phyloP scores from a whole-genome alignment of 2,329 filamentous ascomycete species.

The Aspergillus hortae region DNA sequence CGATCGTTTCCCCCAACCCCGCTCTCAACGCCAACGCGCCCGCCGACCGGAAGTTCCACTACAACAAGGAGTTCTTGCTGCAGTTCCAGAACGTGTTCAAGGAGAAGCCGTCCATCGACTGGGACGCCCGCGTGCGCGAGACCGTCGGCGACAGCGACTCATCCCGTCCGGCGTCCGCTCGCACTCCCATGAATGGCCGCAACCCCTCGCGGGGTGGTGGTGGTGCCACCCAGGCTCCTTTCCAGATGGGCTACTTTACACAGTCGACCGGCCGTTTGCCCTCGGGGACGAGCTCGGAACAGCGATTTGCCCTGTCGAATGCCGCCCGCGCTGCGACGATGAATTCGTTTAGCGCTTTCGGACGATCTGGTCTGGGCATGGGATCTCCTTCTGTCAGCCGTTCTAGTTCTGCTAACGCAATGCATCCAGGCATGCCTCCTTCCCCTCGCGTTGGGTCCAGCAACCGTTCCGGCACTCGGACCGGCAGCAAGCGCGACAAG shows the following conservation, averaged over 20 bases:
- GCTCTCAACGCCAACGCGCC: slow-evolving; percentile 75
- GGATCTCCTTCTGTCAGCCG: slow-evolving; percentile 62
- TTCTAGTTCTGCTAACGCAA: slow-evolving; percentile 51
- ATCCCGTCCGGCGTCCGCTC: slow-evolving; percentile 58
- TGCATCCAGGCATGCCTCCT: slow-evolving; percentile 59
- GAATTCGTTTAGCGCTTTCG: slow-evolving; percentile 58
- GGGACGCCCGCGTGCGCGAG: slow-evolving; percentile 83
- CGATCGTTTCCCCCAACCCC: slow-evolving; percentile 85
- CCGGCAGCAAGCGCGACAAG: slow-evolving; percentile 52
- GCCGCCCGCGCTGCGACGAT: slow-evolving; percentile 45
- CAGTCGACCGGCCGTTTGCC: slow-evolving; percentile 55
- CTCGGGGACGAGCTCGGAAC: slow-evolving; percentile 70
- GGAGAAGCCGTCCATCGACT: slow-evolving; percentile 92
- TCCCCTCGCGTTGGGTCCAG: slow-evolving; percentile 70
- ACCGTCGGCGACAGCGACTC: slow-evolving; percentile 72
- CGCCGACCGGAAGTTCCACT: slow-evolving; percentile 79
- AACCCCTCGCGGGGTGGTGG: slow-evolving; percentile 52
- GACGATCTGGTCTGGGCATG: slow-evolving; percentile 62
- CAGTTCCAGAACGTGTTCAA: slow-evolving; percentile 97
- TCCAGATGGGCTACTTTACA: slow-evolving; percentile 70
- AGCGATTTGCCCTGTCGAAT: slow-evolving; percentile 67
- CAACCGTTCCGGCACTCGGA: slow-evolving; percentile 50
- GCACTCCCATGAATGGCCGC: slow-evolving; percentile 49
- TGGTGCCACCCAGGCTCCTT: slow-evolving; percentile 46
- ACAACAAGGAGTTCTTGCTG: slow-evolving; percentile 90